These are phyloP conservation scores for Colletotrichum gloeosporioides DNA, from an alignment of 2,329 filamentous ascomycete genomes.

Conservation along the genomic window DNA sequence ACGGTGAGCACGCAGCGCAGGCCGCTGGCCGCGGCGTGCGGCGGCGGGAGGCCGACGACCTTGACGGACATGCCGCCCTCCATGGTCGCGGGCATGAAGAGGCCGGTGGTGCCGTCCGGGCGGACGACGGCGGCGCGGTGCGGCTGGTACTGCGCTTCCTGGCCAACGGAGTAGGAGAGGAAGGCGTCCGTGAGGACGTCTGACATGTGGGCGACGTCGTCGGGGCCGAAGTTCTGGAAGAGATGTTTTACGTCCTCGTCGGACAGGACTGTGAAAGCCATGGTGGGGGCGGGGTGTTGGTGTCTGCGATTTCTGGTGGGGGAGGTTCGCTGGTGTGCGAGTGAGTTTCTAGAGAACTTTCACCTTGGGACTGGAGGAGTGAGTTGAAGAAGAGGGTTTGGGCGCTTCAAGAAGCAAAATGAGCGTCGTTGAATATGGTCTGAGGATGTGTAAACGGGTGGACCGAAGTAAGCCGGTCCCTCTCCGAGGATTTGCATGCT, in stretches of 20 bases:
- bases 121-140: slow-evolving; percentile 65
- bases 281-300: slow-evolving; percentile 30
- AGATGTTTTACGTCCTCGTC: slow-evolving; percentile 61
- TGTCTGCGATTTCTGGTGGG: too few species aligned
- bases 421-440: not conserved
- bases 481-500: not conserved
- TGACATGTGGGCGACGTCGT: slow-evolving; percentile 63
- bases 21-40: slow-evolving; percentile 14
- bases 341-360: not conserved
- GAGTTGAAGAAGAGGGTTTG: not conserved
- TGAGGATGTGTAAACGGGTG: not conserved
- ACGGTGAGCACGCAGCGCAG: slow-evolving; percentile 49
- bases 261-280: slow-evolving; percentile 65
- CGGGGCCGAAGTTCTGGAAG: slow-evolving; percentile 55
- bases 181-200: slow-evolving; percentile 63
- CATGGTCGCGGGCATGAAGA: slow-evolving; percentile 72
- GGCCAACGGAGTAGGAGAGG: slow-evolving; percentile 69
- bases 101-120: slow-evolving; percentile 64
- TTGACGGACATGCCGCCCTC: slow-evolving; percentile 67
- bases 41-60: slow-evolving; percentile 51
- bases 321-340: not conserved
- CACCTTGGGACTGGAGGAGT: fast-evolving
- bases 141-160: slow-evolving; percentile 66
- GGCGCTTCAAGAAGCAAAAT: not conserved
- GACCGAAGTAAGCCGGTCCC: not conserved